phyloP scores from a whole-genome alignment of 768 basidiomycete genomes.

The Erythrobasidium yunnanense region DNA sequence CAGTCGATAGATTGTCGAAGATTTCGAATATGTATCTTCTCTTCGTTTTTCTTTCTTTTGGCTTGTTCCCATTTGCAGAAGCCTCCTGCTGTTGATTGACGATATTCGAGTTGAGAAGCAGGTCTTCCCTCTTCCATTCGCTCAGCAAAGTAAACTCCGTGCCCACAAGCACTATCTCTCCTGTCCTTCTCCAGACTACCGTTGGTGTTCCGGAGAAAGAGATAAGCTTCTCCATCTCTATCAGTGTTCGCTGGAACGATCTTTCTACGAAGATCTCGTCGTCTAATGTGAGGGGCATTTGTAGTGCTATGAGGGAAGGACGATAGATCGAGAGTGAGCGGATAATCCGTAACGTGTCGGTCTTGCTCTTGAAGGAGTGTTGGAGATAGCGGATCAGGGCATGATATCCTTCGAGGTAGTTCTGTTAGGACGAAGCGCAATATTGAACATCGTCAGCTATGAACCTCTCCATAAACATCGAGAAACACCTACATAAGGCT shows the following conservation, averaged over 20 bases:
- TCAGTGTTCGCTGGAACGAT: slow-evolving; percentile 82
- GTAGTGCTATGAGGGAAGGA: slow-evolving; percentile 90
- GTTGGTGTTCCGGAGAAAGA: slow-evolving; percentile 95
- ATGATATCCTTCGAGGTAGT: slow-evolving; percentile 94
- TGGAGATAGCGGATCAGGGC: slow-evolving; percentile 83
- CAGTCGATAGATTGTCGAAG: slow-evolving; percentile 88
- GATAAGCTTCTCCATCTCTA: slow-evolving; percentile 93
- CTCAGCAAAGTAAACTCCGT: slow-evolving; percentile 92
- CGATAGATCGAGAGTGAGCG: slow-evolving; percentile 87
- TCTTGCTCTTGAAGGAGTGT: slow-evolving; percentile 73
- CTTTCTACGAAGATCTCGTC: slow-evolving; percentile 94
- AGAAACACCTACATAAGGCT: slow-evolving; percentile 52
- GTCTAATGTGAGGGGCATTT: slow-evolving; percentile 92
- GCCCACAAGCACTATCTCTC: slow-evolving; percentile 92
- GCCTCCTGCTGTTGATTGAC: not conserved
- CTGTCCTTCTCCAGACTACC: slow-evolving; percentile 93
- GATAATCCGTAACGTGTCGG: slow-evolving; percentile 85
- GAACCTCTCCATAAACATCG: not conserved
- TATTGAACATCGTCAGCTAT: not conserved
- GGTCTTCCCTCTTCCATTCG: slow-evolving; percentile 75
- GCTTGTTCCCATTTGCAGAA: not conserved
- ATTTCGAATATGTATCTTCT: slow-evolving; percentile 56
- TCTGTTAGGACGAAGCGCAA: slow-evolving; percentile 53
- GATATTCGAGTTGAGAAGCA: slow-evolving; percentile 45
- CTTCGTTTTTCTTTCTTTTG: slow-evolving; percentile 27